phyloP scores from a whole-genome alignment of 805 yeast genomes.

The Kazachstania kunashirensis region DNA sequence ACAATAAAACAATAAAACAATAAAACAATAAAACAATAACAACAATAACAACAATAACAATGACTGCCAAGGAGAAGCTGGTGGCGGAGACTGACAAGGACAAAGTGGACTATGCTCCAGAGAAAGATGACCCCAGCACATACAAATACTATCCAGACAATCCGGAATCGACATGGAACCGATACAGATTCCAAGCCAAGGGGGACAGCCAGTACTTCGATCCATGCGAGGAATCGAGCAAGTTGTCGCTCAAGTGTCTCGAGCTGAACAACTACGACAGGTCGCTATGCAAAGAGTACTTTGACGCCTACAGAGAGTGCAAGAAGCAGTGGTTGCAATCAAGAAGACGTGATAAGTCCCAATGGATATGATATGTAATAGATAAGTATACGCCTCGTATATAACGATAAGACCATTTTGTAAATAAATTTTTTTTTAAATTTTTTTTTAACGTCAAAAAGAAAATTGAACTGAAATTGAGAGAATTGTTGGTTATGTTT shows the following conservation, averaged over 20 bases:
- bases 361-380: too few relatives aligned
- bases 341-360: constrained; percentile 30
- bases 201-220: constrained; percentile 80
- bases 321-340: constrained; percentile 58
- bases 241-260: constrained; percentile 77
- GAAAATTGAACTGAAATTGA: too few relatives aligned
- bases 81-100: constrained; percentile 2
- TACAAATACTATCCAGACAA: constrained; percentile 59
- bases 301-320: constrained; percentile 90
- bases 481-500: too few relatives aligned
- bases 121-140: constrained; percentile 9
- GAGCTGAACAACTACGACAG: constrained; percentile 67
- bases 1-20: too few relatives aligned
- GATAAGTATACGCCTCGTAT: too few relatives aligned
- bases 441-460: too few relatives aligned
- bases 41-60: background rate
- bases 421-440: too few relatives aligned
- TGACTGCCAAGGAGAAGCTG: background rate
- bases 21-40: too few relatives aligned
- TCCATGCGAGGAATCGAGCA: constrained; percentile 85
- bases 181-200: constrained; percentile 58
- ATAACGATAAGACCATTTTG: too few relatives aligned
- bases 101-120: constrained; percentile 7
- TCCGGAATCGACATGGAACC: constrained; percentile 65
- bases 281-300: constrained; percentile 66